These are phyloP conservation scores for Calonectria ilicicola DNA, from an alignment of 2,329 filamentous ascomycete species.

Conservation along the genomic window DNA sequence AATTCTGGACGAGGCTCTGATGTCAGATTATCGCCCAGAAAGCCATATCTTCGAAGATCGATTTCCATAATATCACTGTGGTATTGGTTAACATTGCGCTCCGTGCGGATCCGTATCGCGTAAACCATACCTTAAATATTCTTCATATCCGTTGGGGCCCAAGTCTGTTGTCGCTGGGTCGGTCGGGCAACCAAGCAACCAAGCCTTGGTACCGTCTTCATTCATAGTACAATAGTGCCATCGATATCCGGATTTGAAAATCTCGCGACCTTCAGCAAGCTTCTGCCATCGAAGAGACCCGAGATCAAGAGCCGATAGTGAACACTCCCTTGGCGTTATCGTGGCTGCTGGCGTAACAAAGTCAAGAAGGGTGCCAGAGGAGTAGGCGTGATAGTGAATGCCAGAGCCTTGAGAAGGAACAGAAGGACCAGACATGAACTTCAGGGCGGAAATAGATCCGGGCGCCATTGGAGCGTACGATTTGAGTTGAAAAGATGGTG, in stretches of 20 bases:
- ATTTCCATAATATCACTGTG: conserved; percentile 88
- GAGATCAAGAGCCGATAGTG: conserved; percentile 88
- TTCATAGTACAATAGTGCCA: conserved; percentile 99
- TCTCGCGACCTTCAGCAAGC: conserved; percentile 91
- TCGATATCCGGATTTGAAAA: conserved; percentile 91
- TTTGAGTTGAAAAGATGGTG: conserved; percentile 74
- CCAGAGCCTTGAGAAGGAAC: conserved; percentile 91
- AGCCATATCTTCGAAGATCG: conserved; percentile 90
- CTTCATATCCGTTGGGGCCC: conserved; percentile 80
- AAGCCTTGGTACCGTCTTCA: conserved; percentile 93
- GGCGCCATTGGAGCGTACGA: conserved; percentile 87
- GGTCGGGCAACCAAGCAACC: conserved; percentile 92
- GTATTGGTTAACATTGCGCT: conserved; percentile 30
- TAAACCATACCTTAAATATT: conserved; percentile 76
- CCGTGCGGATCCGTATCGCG: background rate
- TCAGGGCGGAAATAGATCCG: conserved; percentile 88
- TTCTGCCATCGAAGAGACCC: conserved; percentile 93
- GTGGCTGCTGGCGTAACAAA: conserved; percentile 94
- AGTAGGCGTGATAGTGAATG: conserved; percentile 95
- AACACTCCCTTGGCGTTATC: conserved; percentile 88
- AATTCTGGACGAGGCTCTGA: conserved; percentile 65
- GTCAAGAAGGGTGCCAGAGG: conserved; percentile 91
- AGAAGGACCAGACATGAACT: conserved; percentile 84
- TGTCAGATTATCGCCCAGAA: conserved; percentile 82
- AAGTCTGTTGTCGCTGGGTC: conserved; percentile 75